Conservation (phyloP, 176 grass and related monocot genomes). For the Triticum timopheevii region DNA sequence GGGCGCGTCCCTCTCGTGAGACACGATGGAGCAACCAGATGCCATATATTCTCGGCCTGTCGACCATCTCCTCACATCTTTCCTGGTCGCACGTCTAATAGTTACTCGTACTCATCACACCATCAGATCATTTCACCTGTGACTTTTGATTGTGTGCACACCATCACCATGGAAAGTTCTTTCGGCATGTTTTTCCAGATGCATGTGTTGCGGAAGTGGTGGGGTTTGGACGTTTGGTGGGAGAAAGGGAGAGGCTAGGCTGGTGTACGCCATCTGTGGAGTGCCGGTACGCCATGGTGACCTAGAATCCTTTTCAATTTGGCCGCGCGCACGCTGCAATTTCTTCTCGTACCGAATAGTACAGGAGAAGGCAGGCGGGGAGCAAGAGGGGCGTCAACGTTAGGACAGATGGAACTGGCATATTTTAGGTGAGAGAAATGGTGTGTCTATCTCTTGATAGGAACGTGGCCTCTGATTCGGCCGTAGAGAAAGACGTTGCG, state of each 20-base stretch:
- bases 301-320: conserved; percentile 17
- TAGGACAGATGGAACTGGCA: conserved; percentile 24
- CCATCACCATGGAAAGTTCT: background rate
- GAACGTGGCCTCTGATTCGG: background rate
- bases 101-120: background rate
- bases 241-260: conserved; percentile 46
- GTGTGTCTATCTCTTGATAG: conserved; percentile 15
- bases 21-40: conserved; percentile 22
- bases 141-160: background rate
- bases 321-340: background rate
- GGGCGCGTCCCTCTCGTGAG: conserved; percentile 21
- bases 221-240: conserved; percentile 45
- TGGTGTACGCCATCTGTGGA: background rate
- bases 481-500: background rate
- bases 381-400: conserved; percentile 36
- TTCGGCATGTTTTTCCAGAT: background rate
- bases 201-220: conserved; percentile 2
- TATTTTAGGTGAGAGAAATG: conserved; percentile 23
- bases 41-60: background rate
- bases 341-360: background rate
- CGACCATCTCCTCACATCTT: background rate
- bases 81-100: background rate
- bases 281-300: conserved; percentile 19
- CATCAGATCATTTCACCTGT: background rate
- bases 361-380: background rate